phyloP scores from a whole-genome alignment of 345 rosid species.

The Pseudoturritis turrita region DNA sequence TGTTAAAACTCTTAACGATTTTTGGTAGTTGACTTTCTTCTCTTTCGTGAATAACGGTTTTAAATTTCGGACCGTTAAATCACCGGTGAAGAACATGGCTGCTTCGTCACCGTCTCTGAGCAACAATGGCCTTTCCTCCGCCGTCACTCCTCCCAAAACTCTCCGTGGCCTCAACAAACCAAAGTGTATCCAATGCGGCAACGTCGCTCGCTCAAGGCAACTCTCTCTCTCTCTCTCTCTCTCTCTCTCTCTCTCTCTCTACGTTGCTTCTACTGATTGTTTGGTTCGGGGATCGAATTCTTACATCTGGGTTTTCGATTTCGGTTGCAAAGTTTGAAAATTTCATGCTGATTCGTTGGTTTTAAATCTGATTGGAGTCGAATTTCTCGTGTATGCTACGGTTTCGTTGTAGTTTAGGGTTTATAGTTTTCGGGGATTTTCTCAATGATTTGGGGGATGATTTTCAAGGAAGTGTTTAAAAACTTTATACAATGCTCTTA shows the following conservation, averaged over 20 bases:
- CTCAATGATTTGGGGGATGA: not conserved
- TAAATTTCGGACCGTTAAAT: slow-evolving; percentile 10
- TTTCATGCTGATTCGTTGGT: not conserved
- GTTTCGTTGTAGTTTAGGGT: not conserved
- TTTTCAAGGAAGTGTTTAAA: too few relatives aligned
- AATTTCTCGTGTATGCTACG: not conserved
- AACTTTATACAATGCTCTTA: too few relatives aligned
- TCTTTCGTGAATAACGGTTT: slow-evolving; percentile 11
- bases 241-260: not conserved
- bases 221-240: not conserved
- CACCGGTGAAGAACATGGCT: slow-evolving; percentile 39
- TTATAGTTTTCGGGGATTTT: not conserved
- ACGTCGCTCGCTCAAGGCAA: slow-evolving; percentile 96
- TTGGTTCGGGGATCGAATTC: not conserved
- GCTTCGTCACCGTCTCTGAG: slow-evolving; percentile 52
- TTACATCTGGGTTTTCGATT: slow-evolving; percentile 5
- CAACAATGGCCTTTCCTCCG: slow-evolving; percentile 28
- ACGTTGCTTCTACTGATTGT: slow-evolving; percentile 9
- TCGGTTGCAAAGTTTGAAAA: not conserved
- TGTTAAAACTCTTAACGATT: not conserved
- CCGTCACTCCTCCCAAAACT: slow-evolving; percentile 55
- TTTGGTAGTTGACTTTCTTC: not conserved
- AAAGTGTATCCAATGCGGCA: slow-evolving; percentile 93
- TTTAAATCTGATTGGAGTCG: not conserved
- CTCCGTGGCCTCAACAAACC: slow-evolving; percentile 98